phyloP scores from a whole-genome alignment of 129 eudicot species.

The Tagetes erecta region DNA sequence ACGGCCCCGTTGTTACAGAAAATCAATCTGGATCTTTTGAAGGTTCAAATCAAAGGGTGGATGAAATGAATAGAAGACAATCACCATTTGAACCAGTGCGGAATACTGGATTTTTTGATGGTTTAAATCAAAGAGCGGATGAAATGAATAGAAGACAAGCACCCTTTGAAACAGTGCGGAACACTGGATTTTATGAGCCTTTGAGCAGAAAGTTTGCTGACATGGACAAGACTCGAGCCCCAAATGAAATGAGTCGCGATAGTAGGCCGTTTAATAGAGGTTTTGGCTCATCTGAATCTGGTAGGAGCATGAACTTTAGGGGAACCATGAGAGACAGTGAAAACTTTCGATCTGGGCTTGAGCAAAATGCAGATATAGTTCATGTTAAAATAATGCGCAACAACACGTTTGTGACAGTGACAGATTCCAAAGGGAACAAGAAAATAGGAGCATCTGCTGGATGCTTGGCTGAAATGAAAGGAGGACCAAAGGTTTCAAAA shows the following conservation, averaged over 20 bases:
- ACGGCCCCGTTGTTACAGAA: conserved; percentile 25
- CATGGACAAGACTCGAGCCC: conserved; percentile 8
- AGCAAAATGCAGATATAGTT: conserved; percentile 68
- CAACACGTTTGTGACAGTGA: conserved; percentile 67
- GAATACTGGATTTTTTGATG: background rate
- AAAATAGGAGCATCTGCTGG: conserved; percentile 68
- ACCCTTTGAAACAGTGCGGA: background rate
- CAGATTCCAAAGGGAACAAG: conserved; percentile 75
- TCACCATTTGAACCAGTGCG: conserved; percentile 5
- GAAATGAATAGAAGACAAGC: conserved; percentile 3
- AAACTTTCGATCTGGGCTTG: conserved; percentile 19
- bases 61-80: background rate
- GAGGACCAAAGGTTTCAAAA: conserved; percentile 51
- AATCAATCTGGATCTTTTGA: background rate
- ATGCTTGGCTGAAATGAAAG: conserved; percentile 52
- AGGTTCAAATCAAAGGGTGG: conserved; percentile 14
- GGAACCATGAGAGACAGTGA: conserved; percentile 31
- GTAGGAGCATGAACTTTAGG: conserved; percentile 33
- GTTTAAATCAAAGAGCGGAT: conserved; percentile 14
- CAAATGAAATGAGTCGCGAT: conserved; percentile 21
- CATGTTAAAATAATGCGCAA: conserved; percentile 72
- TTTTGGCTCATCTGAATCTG: background rate
- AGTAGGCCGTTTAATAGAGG: conserved; percentile 26
- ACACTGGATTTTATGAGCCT: conserved; percentile 23
- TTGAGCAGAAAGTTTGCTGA: conserved; percentile 14